Conservation (phyloP, 1,284 basidiomycete genomes). For the Leccinum solheimii region DNA sequence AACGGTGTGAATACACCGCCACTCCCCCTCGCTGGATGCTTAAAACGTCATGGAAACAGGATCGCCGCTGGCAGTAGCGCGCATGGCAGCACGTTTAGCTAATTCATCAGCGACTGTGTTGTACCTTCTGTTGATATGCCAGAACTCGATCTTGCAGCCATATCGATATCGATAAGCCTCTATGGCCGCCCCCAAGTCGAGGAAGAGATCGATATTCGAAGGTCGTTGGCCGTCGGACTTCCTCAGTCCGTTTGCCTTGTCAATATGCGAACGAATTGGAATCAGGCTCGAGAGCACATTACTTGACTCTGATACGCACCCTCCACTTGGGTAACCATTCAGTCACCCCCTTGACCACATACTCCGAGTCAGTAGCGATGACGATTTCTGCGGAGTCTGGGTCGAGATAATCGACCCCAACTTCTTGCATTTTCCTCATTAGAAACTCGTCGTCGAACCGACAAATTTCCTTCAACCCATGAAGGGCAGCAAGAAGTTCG, state of each 20-base stretch:
- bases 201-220: constrained; percentile 18
- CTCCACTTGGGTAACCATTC: constrained; percentile 28
- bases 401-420: neutral
- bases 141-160: constrained; percentile 14
- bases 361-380: constrained; percentile 36
- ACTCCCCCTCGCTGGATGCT: neutral
- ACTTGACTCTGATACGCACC: neutral
- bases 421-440: neutral
- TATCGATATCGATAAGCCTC: constrained; percentile 4
- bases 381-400: neutral
- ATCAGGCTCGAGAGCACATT: neutral
- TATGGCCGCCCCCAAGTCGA: constrained; percentile 8
- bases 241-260: constrained; percentile 3
- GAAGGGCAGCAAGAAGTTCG: constrained; percentile 34
- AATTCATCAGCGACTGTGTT: constrained; percentile 19
- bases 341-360: constrained; percentile 38
- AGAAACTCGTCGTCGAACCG: neutral
- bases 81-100: constrained; percentile 8
- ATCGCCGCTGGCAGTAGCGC: neutral
- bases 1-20: no score
- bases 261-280: neutral
- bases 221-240: constrained; percentile 9
- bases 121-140: constrained; percentile 7
- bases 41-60: no score
- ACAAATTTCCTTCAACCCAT: constrained; percentile 6